Conservation (phyloP, 176 grass and related monocot genomes). For the bread wheat (Triticum aestivum) region IWGSC_CS_RefSeq_v2.1 NC_057795.1:621546325-621546824, state of each 20-base stretch:
- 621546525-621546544: slow-evolving; percentile 38
- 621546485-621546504: slow-evolving; percentile 37
- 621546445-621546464: slow-evolving; percentile 53
- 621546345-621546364: no score
- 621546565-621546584: slow-evolving; percentile 70
- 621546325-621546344: neutral
- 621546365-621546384: slow-evolving; percentile 15
- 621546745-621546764: neutral
- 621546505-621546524: slow-evolving; percentile 45
- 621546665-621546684: neutral
- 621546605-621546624: neutral
- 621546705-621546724: neutral
- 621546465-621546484: slow-evolving; percentile 48
- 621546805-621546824: neutral
- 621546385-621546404: slow-evolving; percentile 78
- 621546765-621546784: neutral
- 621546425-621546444: slow-evolving; percentile 89
- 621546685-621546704: neutral
- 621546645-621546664: neutral
- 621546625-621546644: neutral
- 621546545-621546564: slow-evolving; percentile 72
- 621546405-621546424: slow-evolving; percentile 87
- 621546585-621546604: slow-evolving; percentile 73
- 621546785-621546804: neutral
- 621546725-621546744: neutral